phyloP scores from a whole-genome alignment of 2,329 filamentous ascomycete species.

The Colletotrichum salicis region DNA sequence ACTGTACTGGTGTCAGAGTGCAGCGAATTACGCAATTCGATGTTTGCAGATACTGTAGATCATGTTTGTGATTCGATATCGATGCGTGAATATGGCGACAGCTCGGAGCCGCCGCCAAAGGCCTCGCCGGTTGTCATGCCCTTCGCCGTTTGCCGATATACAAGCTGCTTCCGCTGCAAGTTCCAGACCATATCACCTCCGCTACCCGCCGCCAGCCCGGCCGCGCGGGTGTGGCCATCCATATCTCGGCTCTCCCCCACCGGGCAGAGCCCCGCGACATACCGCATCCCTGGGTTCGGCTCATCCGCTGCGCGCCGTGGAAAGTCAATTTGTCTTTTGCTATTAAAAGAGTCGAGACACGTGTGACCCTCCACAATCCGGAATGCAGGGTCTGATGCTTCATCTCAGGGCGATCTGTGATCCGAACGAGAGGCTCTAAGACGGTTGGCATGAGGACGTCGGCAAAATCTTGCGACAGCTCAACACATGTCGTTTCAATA shows the following conservation, averaged over 20 bases:
- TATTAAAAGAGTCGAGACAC: background rate
- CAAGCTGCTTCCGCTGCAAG: background rate
- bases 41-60: background rate
- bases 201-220: background rate
- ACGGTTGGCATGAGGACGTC: background rate
- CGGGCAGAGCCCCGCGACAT: background rate
- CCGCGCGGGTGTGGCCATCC: background rate
- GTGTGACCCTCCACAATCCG: background rate
- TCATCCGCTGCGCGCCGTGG: background rate
- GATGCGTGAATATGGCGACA: background rate
- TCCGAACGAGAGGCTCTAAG: background rate
- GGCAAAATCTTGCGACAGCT: background rate
- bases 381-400: background rate
- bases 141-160: background rate
- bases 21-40: background rate
- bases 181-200: background rate
- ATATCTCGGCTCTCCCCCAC: background rate
- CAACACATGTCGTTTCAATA: conserved; percentile 1
- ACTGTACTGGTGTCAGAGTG: background rate
- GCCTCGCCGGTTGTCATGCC: background rate
- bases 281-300: background rate
- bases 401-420: background rate
- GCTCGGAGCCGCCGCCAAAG: background rate
- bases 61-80: conserved; percentile 8
- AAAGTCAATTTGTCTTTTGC: background rate